phyloP scores from a whole-genome alignment of 1,284 basidiomycete species.

The Moniliophthora roreri region DNA sequence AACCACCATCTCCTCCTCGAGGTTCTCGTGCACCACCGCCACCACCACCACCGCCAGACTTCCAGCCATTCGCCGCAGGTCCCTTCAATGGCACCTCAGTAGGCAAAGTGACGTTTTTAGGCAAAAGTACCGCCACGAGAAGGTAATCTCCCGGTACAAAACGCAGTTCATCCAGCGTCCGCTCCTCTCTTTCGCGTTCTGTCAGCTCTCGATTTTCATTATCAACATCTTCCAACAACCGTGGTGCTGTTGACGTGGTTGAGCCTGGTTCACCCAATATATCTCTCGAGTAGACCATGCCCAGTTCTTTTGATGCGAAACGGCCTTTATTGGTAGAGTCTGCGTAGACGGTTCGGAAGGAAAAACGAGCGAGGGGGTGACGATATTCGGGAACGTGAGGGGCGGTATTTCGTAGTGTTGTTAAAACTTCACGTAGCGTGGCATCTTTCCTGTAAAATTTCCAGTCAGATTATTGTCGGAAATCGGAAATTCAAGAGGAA shows the following conservation, averaged over 20 bases:
- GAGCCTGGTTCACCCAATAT: slow-evolving; percentile 75
- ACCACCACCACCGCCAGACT: slow-evolving; percentile 28
- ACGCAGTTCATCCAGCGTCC: slow-evolving; percentile 72
- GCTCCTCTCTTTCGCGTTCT: slow-evolving; percentile 53
- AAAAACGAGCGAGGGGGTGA: slow-evolving; percentile 75
- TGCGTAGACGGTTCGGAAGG: slow-evolving; percentile 74
- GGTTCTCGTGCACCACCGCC: slow-evolving; percentile 2
- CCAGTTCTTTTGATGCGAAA: slow-evolving; percentile 72
- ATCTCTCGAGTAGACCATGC: slow-evolving; percentile 76
- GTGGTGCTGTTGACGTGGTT: slow-evolving; percentile 51
- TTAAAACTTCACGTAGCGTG: slow-evolving; percentile 72
- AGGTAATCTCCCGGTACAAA: slow-evolving; percentile 80
- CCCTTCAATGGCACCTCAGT: slow-evolving; percentile 52
- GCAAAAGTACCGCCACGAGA: slow-evolving; percentile 66
- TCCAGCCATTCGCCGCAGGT: slow-evolving; percentile 48
- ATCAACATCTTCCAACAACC: slow-evolving; percentile 56
- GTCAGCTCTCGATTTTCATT: slow-evolving; percentile 33
- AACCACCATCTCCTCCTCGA: slow-evolving; percentile 42
- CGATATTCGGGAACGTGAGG: slow-evolving; percentile 66
- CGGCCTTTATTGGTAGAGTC: slow-evolving; percentile 69
- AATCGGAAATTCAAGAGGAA: no score
- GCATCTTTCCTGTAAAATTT: slow-evolving; percentile 67
- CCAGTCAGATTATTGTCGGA: neutral
- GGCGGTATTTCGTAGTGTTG: slow-evolving; percentile 66
- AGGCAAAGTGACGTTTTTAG: slow-evolving; percentile 57